Conservation (phyloP, 352 stramenopile genomes). For the Globisporangium heterothallicum region DNA sequence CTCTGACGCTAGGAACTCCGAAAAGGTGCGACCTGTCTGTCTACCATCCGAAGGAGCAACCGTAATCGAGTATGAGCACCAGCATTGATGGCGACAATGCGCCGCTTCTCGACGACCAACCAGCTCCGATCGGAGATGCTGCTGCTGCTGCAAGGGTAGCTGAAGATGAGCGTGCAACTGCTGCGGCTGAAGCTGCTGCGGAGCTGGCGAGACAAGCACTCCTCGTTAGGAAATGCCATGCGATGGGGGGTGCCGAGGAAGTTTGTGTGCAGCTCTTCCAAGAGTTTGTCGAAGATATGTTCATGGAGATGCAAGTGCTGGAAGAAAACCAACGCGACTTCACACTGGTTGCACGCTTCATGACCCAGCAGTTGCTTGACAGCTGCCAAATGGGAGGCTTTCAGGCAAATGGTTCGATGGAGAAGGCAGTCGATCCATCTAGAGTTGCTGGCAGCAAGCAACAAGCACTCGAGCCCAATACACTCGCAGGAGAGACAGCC, state of each 20-base stretch:
- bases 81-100: neutral
- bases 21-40: neutral
- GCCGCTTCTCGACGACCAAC: neutral
- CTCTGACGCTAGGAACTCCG: neutral
- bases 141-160: neutral
- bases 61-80: conserved; percentile 4
- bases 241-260: conserved; percentile 33
- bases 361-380: conserved; percentile 23
- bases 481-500: neutral
- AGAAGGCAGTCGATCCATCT: conserved; percentile 1
- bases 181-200: conserved; percentile 1
- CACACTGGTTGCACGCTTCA: conserved; percentile 10
- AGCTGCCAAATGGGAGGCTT: conserved; percentile 18
- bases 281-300: conserved; percentile 37
- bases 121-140: neutral
- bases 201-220: neutral
- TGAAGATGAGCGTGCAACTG: neutral
- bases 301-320: conserved; percentile 36
- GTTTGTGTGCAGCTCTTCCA: conserved; percentile 23
- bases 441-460: neutral
- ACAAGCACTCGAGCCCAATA: conserved; percentile 12
- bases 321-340: conserved; percentile 27
- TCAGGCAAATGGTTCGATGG: conserved; percentile 17
- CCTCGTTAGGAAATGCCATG: conserved; percentile 8
- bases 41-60: neutral